phyloP scores from a whole-genome alignment of 352 stramenopile species.

The Globisporangium spiculum region DNA sequence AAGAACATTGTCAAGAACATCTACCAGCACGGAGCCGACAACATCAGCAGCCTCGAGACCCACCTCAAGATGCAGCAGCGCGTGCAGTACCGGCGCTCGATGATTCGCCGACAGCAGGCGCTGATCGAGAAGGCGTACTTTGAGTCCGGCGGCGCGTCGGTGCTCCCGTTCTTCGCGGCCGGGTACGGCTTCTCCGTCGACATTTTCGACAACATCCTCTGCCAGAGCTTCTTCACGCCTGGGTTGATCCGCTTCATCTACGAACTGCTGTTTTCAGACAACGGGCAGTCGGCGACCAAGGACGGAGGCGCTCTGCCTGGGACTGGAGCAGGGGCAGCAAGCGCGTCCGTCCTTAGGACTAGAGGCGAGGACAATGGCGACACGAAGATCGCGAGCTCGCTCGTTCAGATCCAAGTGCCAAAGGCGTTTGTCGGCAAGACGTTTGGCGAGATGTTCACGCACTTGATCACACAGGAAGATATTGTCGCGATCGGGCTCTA shows the following conservation, averaged over 20 bases:
- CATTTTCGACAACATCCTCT: slow-evolving; percentile 75
- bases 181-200: slow-evolving; percentile 61
- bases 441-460: slow-evolving; percentile 53
- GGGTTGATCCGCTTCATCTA: slow-evolving; percentile 60
- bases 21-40: slow-evolving; percentile 13
- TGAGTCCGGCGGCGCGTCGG: slow-evolving; percentile 35
- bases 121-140: slow-evolving; percentile 36
- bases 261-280: slow-evolving; percentile 62
- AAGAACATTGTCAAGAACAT: slow-evolving; percentile 17
- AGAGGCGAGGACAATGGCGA: neutral
- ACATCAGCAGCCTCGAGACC: slow-evolving; percentile 34
- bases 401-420: slow-evolving; percentile 55
- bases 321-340: neutral
- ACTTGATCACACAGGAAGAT: slow-evolving; percentile 41
- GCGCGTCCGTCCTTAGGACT: neutral
- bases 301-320: neutral
- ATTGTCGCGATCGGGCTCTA: slow-evolving; percentile 57
- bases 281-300: slow-evolving; percentile 25
- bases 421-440: slow-evolving; percentile 33
- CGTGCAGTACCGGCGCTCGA: slow-evolving; percentile 33
- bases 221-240: slow-evolving; percentile 67
- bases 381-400: slow-evolving; percentile 36
- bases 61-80: slow-evolving; percentile 41
- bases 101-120: slow-evolving; percentile 42
- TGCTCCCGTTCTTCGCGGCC: slow-evolving; percentile 64